Conservation (phyloP, 1,284 basidiomycete genomes). For the Ganoderma multipileum region DNA sequence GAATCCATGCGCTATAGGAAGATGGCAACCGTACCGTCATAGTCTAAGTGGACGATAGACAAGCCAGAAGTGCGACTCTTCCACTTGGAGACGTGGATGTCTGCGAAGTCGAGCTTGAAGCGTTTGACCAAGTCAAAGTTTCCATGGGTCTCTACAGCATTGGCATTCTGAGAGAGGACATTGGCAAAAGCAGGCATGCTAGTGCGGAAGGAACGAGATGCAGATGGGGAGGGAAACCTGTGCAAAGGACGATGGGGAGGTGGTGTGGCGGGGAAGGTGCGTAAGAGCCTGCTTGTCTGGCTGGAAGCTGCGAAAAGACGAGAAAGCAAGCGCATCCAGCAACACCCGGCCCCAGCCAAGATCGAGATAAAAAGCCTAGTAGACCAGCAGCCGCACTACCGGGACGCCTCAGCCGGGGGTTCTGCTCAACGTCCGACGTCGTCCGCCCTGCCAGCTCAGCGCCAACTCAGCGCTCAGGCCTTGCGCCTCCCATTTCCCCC, state of each 20-base stretch:
- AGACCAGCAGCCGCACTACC: neutral
- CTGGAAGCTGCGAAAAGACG: constrained; percentile 26
- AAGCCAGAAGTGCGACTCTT: constrained; percentile 81
- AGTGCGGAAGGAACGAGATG: constrained; percentile 23
- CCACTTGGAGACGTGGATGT: constrained; percentile 86
- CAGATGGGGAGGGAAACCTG: constrained; percentile 5
- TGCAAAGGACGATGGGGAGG: constrained; percentile 16
- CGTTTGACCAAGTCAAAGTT: constrained; percentile 84
- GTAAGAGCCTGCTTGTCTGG: constrained; percentile 29
- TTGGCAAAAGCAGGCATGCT: constrained; percentile 33
- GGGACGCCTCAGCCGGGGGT: constrained; percentile 4
- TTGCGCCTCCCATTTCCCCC: no score
- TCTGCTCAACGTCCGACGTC: neutral
- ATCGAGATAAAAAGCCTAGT: constrained; percentile 13
- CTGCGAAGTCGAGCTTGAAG: constrained; percentile 76
- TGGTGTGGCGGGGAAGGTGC: constrained; percentile 20
- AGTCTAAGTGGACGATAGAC: constrained; percentile 82
- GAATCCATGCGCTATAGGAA: neutral
- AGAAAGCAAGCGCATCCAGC: constrained; percentile 33
- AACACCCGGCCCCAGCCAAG: constrained; percentile 12
- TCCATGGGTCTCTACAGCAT: constrained; percentile 52
- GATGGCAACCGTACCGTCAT: constrained; percentile 64
- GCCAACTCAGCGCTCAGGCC: no score
- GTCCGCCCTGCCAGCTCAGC: neutral
- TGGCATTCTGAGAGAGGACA: constrained; percentile 14